Base-by-base conservation (phyloP, 345 rosid genomes). In the Eucalyptus regnans region DNA sequence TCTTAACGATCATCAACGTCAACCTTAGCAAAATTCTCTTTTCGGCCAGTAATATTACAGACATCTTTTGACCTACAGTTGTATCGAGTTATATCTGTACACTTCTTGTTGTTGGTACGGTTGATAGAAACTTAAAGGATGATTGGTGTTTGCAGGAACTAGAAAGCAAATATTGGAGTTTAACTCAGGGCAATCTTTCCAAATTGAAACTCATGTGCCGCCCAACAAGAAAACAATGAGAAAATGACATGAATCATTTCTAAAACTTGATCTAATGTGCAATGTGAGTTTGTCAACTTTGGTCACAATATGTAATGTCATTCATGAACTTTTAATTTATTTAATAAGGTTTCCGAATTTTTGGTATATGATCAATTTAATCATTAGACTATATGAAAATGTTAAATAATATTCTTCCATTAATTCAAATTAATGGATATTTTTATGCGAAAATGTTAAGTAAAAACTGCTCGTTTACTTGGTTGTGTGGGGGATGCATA, bases 311-410 rank as follows among this genome's bases (percentile, higher is more conserved):
- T 10, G 15, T 27, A 62, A 6, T 29, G 7, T 12, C 15, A 12
- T 62, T 60, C 8, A 6, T 29, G 16, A 12, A 62, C 5, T 62
- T 56, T 56, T 23, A 23, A 56, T 22, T 56, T 33, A 20, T 68
- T 20, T 2, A 9, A 37, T 10, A 7, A 6, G 4, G 2, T 37
- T 8, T 12, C 1, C 0, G 0, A 37, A 76, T 8, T 37, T 37
- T 76, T 37, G 8, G 27, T 37, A 20, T 71, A 37, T 37, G 27
- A 37, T 71, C 15, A 76, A 37, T 71, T 68, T 37, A 20, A 11
- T 10, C 15, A 6, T 76, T 37, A 4, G 13, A 5, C 12, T 76
- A 37, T 76, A 76, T 0, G 0, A 37, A 76, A 76, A 76, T 68
- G 2, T 37, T 5, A 10, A 76, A 20, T 18, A 37, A 37, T 5